These are phyloP conservation scores for Rhodotorula taiwanensis DNA, from an alignment of 768 basidiomycete species.

Conservation along the genomic window DNA sequence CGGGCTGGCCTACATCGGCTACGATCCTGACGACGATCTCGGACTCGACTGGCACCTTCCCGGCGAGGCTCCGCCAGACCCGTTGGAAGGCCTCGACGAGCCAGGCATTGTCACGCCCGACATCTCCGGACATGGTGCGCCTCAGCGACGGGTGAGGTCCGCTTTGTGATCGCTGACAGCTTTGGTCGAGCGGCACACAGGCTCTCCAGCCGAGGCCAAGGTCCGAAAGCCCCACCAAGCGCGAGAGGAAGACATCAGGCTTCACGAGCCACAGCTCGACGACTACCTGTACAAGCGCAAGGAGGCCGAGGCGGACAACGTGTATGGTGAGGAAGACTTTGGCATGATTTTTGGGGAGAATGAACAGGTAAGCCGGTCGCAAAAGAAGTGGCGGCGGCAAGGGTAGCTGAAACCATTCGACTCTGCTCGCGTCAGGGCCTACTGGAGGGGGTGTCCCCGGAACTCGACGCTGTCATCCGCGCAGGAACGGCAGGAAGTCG, in stretches of 20 bases:
- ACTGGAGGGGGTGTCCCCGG: slow-evolving; percentile 18
- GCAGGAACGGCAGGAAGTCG: neutral
- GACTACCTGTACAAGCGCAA: slow-evolving; percentile 17
- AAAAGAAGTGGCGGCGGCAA: too few relatives aligned
- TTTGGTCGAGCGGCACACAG: neutral
- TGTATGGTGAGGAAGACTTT: slow-evolving; percentile 10
- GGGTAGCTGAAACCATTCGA: too few relatives aligned
- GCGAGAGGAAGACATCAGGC: slow-evolving; percentile 20
- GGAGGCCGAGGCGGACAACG: neutral
- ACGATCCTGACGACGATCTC: slow-evolving; percentile 9
- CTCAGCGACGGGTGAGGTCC: too few relatives aligned
- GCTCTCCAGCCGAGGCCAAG: neutral
- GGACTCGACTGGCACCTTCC: slow-evolving; percentile 18
- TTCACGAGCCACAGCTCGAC: slow-evolving; percentile 32
- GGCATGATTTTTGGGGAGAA: slow-evolving; percentile 16
- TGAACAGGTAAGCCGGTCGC: slow-evolving; percentile 14
- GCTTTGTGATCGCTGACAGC: too few relatives aligned
- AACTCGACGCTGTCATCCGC: slow-evolving; percentile 22
- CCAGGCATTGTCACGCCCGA: neutral
- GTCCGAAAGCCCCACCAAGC: slow-evolving; percentile 14
- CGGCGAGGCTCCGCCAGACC: neutral
- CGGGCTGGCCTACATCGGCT: slow-evolving; percentile 16
- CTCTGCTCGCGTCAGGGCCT: slow-evolving; percentile 12
- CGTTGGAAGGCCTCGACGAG: slow-evolving; percentile 7
- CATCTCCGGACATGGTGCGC: neutral